Conservation (phyloP, 192 early-diverging fungal genomes). For the Polychytrium aggregatum region DNA sequence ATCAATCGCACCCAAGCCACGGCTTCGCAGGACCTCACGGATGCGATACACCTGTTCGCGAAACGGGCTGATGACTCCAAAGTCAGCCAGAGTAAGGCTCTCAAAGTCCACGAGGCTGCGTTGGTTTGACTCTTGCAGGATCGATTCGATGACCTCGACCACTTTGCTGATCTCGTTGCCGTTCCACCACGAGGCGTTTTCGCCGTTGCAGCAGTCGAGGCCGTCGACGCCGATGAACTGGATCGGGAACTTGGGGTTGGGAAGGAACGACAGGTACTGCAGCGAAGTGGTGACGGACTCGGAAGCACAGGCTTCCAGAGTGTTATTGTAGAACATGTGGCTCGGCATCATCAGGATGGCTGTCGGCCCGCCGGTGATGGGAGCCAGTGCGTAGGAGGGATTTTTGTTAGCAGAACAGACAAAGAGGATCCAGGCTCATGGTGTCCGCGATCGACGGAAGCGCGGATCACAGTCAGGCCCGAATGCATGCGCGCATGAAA, state of each 20-base stretch:
- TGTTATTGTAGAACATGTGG: slow-evolving; percentile 34
- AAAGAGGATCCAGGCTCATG: slow-evolving; percentile 2
- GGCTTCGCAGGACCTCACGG: too few relatives aligned
- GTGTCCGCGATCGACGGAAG: neutral
- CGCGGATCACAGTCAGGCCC: neutral
- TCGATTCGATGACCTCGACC: slow-evolving; percentile 15
- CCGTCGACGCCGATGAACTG: slow-evolving; percentile 36
- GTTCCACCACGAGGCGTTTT: slow-evolving; percentile 40
- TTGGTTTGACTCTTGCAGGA: slow-evolving; percentile 10
- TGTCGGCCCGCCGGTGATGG: neutral
- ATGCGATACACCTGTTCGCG: too few relatives aligned
- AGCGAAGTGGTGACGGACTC: slow-evolving; percentile 18
- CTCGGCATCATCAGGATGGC: slow-evolving; percentile 39
- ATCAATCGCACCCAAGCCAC: too few relatives aligned
- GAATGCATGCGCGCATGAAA: neutral
- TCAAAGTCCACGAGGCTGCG: slow-evolving; percentile 6
- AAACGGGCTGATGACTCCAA: slow-evolving; percentile 47
- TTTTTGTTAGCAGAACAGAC: neutral
- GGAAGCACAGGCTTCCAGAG: slow-evolving; percentile 23
- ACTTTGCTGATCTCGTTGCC: slow-evolving; percentile 29
- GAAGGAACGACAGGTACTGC: slow-evolving; percentile 18
- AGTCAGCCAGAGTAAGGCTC: slow-evolving; percentile 20
- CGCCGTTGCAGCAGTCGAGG: slow-evolving; percentile 16
- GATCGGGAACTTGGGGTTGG: slow-evolving; percentile 35
- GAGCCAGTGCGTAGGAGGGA: neutral